phyloP scores from a whole-genome alignment of 345 rosid species.

The Kernera saxatilis region DNA sequence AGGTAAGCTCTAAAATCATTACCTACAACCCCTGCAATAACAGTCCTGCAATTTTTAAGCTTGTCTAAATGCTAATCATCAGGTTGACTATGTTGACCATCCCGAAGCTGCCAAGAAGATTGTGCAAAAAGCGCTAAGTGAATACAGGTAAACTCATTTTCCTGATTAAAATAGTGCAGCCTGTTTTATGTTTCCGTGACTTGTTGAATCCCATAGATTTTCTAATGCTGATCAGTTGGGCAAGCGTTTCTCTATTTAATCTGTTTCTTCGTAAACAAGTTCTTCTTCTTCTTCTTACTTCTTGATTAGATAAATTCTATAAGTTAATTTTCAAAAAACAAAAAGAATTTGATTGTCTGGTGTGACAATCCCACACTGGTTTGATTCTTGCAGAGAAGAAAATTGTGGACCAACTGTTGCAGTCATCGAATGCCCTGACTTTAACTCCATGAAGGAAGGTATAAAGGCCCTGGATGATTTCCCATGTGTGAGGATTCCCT shows the following conservation, averaged over 20 bases:
- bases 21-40: constrained; percentile 1
- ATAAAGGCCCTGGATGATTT: constrained; percentile 74
- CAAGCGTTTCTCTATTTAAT: neutral
- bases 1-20: constrained; percentile 39
- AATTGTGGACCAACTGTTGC: constrained; percentile 75
- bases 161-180: constrained; percentile 1
- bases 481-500: constrained; percentile 87
- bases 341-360: neutral
- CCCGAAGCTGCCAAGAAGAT: constrained; percentile 66
- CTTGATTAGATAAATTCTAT: neutral
- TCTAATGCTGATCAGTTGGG: no score
- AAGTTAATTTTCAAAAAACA: neutral
- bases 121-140: constrained; percentile 70
- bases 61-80: constrained; percentile 23
- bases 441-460: constrained; percentile 46
- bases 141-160: constrained; percentile 52
- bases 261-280: neutral
- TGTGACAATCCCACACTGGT: neutral
- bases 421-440: constrained; percentile 72
- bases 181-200: constrained; percentile 3
- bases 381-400: constrained; percentile 56
- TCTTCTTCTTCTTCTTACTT: neutral
- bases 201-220: neutral
- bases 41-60: constrained; percentile 12
- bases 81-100: constrained; percentile 79